Base-by-base conservation (phyloP, 2,329 filamentous ascomycete genomes). In the Colletotrichum ledebouriae region DNA sequence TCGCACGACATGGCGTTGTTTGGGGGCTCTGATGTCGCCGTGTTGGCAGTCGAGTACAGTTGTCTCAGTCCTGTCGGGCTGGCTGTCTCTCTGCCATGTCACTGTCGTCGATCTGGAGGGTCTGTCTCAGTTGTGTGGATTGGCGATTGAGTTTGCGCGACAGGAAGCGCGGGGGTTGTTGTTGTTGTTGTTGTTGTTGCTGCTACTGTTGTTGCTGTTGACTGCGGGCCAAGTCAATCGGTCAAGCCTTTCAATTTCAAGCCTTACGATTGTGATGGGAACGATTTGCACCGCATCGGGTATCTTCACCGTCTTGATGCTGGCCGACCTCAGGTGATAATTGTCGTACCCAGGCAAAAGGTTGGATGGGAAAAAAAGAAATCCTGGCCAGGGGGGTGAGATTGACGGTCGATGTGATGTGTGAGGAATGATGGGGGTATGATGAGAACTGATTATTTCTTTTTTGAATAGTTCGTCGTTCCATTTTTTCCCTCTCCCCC, bases 81-180 rank as follows among this genome's bases (percentile, higher is more conserved):
- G 61, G 6, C 33, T 66, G 61, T 46, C 50, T 57, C 49, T 56
- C 39, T 64, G 42, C 15, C 41, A 42, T 56, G 61, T 56, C 61
- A 60, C 49, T 68, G 42, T 47, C 49, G 53, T 59, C 65, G 66
- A 66, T 68, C 60, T 55, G 17, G 47, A 65, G 42, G 49, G 61
- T 37, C 53, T 68, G 65, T 68, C 65, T 68, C 65, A 68, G 61
- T 53, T 65, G 55, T 42, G 34, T 50, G 42, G 66, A 60, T 66
- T 65, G 42, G 49, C 66, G 62, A 60, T 68, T 37, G 66, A 56
- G 15, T 60, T 49, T 60, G 46, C 29, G 33, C 46, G 57, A 49
- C 57, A 50, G 44, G 49, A 50, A 59, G 57, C 44, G 57, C 57
- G 25, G 44, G 22, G 59, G 44, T 20, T 22, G 44, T 10, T 4